These are phyloP conservation scores for Mycena sanguinolenta DNA, from an alignment of 768 basidiomycete species.

Conservation along the genomic window DNA sequence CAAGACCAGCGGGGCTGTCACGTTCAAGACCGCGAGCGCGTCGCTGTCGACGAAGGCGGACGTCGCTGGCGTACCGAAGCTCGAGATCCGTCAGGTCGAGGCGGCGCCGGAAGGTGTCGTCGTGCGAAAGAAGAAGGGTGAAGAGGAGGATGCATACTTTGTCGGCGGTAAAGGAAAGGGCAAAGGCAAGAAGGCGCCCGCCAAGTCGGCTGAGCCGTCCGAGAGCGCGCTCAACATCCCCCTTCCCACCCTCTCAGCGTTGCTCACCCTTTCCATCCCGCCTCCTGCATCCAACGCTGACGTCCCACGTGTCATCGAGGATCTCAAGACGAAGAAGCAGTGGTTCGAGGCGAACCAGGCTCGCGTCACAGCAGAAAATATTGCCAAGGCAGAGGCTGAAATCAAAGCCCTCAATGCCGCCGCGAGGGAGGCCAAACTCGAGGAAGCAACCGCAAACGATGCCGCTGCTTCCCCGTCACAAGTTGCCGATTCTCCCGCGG, in stretches of 20 bases:
- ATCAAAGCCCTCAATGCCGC: conserved; percentile 70
- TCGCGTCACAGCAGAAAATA: conserved; percentile 81
- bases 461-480: conserved; percentile 47
- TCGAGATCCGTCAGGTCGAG: conserved; percentile 90
- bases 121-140: conserved; percentile 92
- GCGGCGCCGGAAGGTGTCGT: conserved; percentile 76
- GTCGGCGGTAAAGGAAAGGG: conserved; percentile 76
- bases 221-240: conserved; percentile 77
- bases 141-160: conserved; percentile 87
- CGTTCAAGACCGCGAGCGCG: conserved; percentile 54
- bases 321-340: conserved; percentile 92
- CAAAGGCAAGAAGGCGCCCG: conserved; percentile 70
- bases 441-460: conserved; percentile 45
- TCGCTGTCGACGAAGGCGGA: conserved; percentile 55
- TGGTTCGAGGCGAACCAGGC: conserved; percentile 96
- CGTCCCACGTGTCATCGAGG: conserved; percentile 86
- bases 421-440: conserved; percentile 48
- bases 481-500: conserved; percentile 43
- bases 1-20: conserved; percentile 63
- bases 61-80: conserved; percentile 78
- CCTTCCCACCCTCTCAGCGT: conserved; percentile 87
- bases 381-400: conserved; percentile 83
- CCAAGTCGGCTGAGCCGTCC: conserved; percentile 55
- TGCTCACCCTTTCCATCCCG: conserved; percentile 90
- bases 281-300: conserved; percentile 85